Evolutionary conservation across 805 yeast genomes (phyloP).

Genomic region (Saturnispora quitensis): DNA sequence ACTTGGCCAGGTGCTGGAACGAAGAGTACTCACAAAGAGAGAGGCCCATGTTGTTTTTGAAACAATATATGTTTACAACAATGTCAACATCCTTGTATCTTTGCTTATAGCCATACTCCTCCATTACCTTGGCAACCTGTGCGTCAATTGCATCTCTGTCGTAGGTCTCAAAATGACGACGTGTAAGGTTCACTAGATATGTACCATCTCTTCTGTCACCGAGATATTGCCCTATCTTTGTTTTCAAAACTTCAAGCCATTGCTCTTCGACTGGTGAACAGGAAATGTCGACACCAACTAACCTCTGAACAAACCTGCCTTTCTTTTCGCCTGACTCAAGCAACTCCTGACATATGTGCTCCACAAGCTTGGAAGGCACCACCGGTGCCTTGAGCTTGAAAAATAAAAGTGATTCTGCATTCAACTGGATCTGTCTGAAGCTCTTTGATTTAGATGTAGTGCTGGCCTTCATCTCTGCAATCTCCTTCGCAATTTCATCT

Average conservation of each 20-base stretch:
- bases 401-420: constrained; percentile 79
- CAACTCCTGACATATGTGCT: constrained; percentile 53
- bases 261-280: constrained; percentile 67
- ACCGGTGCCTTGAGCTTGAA: constrained; percentile 74
- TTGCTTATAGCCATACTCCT: constrained; percentile 49
- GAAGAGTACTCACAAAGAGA: constrained; percentile 60
- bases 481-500: constrained; percentile 63
- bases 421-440: constrained; percentile 44
- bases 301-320: constrained; percentile 66
- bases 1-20: constrained; percentile 54
- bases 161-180: constrained; percentile 69
- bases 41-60: constrained; percentile 75
- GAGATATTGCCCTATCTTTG: constrained; percentile 13
- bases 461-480: constrained; percentile 44
- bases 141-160: constrained; percentile 67
- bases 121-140: constrained; percentile 32
- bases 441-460: constrained; percentile 15
- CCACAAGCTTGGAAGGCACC: constrained; percentile 66
- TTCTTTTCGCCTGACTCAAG: constrained; percentile 41
- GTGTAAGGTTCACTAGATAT: constrained; percentile 75
- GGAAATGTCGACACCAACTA: constrained; percentile 73
- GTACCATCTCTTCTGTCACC: constrained; percentile 7
- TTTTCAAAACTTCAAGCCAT: constrained; percentile 39
- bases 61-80: constrained; percentile 77
- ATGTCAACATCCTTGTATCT: constrained; percentile 75